Base-by-base conservation (phyloP, 768 basidiomycete genomes). In the Lactarius deliciosus region DNA sequence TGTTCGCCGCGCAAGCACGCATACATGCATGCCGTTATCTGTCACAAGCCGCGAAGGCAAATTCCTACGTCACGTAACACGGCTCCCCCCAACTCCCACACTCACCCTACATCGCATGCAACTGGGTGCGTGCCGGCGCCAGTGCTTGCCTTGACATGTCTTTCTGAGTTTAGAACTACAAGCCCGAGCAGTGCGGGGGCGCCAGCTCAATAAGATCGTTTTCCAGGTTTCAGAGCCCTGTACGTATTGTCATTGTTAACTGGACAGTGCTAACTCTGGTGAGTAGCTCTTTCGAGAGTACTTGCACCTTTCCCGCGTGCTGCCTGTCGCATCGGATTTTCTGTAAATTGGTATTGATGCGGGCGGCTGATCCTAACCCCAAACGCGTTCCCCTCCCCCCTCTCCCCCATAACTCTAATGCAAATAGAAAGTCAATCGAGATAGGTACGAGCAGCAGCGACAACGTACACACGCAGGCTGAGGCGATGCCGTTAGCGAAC, bases 331-430 rank as follows among this genome's bases (percentile, higher is more conserved):
- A 5, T 13, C 22, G 11, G 50, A 25, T 25, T 25, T 50, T 50
- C 50, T 25, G 50, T 22, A 25, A 25, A 22, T 25, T 50, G 22
- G 22, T 7, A 15, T 50, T 25, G 50, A 22, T 15, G 50, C 50
- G 50, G n/a, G 50, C 50, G 50, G 50, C n/a, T 22, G 22, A 50
- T 50, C 50, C 50, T 50, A 50, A 50, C 22, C 50, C 50, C 50
- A 50, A 50, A 50, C 50, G 50, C 50, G 50, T 50, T 50, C 50
- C 9, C 50, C 50, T 13, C n/a, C 11, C 50, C 11, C 50, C 5
- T 3, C 50, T 10, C 50, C 22, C 50, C 50, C 5, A 25, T 25
- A 50, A 50, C 50, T 50, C 11, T 50, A 50, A 50, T 10, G 11
- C 22, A 50, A 50, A 50, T 50, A 13, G 22, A 22, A 50, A 11